Evolutionary conservation across 495 filamentous ascomycete genomes (phyloP).

Genomic region (Penicillium coffeae): DNA sequence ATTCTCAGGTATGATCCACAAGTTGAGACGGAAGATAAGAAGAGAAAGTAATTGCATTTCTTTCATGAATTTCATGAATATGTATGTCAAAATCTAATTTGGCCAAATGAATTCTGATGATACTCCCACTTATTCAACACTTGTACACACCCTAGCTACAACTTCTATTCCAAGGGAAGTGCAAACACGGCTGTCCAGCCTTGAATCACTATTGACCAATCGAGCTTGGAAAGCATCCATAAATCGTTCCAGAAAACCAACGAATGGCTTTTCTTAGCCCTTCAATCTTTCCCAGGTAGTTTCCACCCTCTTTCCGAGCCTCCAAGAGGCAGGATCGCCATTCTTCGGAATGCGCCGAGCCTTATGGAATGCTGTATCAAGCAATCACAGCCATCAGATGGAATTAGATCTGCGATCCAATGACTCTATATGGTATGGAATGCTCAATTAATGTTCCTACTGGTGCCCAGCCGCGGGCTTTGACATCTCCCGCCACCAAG

Average conservation of each 20-base stretch:
- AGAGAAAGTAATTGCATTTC: conserved; percentile 9
- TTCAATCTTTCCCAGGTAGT: background rate
- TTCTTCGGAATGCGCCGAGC: conserved; percentile 19
- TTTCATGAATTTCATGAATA: background rate
- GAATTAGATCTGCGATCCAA: conserved; percentile 15
- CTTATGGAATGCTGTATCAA: conserved; percentile 13
- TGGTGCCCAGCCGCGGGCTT: background rate
- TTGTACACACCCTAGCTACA: background rate
- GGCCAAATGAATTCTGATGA: background rate
- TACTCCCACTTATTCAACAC: background rate
- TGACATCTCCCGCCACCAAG: conserved; percentile 19
- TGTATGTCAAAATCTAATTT: background rate
- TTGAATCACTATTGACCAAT: background rate
- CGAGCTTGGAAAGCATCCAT: background rate
- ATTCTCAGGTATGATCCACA: conserved; percentile 18
- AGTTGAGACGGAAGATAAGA: conserved; percentile 8
- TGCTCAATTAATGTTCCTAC: conserved; percentile 9
- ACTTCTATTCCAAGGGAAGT: too few relatives aligned
- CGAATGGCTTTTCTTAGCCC: conserved; percentile 4
- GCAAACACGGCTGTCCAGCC: too few relatives aligned
- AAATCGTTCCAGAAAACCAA: background rate
- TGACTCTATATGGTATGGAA: conserved; percentile 15
- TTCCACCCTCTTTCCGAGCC: conserved; percentile 1
- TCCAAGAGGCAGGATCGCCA: conserved; percentile 11
- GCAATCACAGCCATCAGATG: background rate